Conservation (phyloP, 345 rosid genomes). For the Eucalyptus shirleyi region DNA sequence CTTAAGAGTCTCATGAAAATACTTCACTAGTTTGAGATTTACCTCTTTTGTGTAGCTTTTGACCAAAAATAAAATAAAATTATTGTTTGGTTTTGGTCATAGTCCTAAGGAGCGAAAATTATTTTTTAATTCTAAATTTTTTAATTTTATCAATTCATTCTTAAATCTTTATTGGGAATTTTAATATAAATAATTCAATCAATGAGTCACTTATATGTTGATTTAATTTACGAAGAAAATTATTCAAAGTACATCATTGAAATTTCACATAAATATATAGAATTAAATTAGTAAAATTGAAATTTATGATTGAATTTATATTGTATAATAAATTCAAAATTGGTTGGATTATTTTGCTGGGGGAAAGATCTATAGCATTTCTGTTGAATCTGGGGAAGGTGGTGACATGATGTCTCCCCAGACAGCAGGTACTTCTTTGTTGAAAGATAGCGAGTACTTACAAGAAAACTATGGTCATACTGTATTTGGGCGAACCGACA, state of each 20-base stretch:
- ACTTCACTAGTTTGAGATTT: neutral
- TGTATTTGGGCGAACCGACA: neutral
- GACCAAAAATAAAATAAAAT: neutral
- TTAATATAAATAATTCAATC: neutral
- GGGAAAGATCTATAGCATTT: neutral
- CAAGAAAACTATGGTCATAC: neutral
- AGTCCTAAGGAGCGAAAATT: neutral
- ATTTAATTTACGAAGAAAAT: neutral
- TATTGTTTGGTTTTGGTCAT: neutral
- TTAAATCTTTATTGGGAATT: neutral
- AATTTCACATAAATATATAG: neutral
- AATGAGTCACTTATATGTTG: accelerated
- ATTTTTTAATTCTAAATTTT: neutral
- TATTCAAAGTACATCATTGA: neutral
- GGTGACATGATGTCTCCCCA: neutral
- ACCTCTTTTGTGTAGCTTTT: neutral
- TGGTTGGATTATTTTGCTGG: neutral
- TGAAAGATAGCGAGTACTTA: neutral
- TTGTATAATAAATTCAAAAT: neutral
- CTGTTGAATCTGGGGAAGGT: neutral
- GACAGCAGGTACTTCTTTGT: neutral
- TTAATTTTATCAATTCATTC: neutral
- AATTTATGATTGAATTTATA: neutral
- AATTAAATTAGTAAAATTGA: neutral
- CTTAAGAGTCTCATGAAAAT: neutral